Evolutionary conservation across 495 filamentous ascomycete genomes (phyloP).

Genomic region (Talaromyces trachyspermus): DNA sequence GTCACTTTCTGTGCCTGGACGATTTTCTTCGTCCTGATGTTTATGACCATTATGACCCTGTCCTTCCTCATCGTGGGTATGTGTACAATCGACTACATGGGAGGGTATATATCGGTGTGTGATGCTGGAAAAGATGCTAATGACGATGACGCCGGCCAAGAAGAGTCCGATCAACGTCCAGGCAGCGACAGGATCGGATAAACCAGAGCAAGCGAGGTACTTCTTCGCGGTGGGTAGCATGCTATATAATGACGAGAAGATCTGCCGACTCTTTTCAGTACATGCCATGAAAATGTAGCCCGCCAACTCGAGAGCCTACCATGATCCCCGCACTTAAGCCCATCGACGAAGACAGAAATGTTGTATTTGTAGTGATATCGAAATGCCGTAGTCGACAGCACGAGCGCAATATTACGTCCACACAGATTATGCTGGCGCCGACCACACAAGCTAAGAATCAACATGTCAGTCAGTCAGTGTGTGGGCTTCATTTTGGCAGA

Average conservation of each 20-base stretch:
- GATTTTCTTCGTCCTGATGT: slow-evolving; percentile 12
- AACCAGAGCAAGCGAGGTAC: slow-evolving; percentile 62
- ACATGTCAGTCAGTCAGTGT: slow-evolving; percentile 5
- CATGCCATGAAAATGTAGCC: background rate
- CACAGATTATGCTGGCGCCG: slow-evolving; percentile 78
- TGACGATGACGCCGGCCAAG: slow-evolving; percentile 72
- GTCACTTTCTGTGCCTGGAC: slow-evolving; percentile 14
- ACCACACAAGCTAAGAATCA: slow-evolving; percentile 59
- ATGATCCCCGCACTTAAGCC: slow-evolving; percentile 97
- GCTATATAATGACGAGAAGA: slow-evolving; percentile 89
- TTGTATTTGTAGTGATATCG: slow-evolving; percentile 79
- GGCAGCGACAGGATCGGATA: slow-evolving; percentile 57
- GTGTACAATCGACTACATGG: slow-evolving; percentile 89
- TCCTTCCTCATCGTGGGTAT: slow-evolving; percentile 51
- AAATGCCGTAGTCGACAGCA: slow-evolving; percentile 70
- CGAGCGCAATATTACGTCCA: slow-evolving; percentile 66
- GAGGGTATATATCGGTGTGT: slow-evolving; percentile 82
- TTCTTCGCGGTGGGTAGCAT: slow-evolving; percentile 82
- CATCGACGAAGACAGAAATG: slow-evolving; percentile 79
- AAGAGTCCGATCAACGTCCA: slow-evolving; percentile 73
- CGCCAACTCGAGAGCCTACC: slow-evolving; percentile 44
- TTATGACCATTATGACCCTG: slow-evolving; percentile 15
- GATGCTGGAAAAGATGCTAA: slow-evolving; percentile 70
- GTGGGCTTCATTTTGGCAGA: no score
- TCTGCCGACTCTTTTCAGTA: slow-evolving; percentile 38